Base-by-base conservation (phyloP, 345 rosid species). In the Boechera stricta region DNA sequence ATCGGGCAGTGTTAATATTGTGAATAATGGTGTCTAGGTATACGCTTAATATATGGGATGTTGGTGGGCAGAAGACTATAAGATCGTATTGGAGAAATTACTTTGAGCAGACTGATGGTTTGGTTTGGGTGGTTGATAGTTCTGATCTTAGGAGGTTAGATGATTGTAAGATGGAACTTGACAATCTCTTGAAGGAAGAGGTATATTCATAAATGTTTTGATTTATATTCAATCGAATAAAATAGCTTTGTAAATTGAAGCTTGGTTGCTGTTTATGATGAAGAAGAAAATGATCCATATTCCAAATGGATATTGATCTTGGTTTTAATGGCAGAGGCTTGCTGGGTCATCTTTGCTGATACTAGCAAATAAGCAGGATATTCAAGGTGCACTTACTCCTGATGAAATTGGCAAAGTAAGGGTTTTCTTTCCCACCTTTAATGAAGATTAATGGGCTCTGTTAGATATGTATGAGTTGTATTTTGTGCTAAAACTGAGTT, bases 101-200 rank as follows among this genome's bases (percentile, higher is more conserved):
- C 84, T 92, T 94, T 80, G 98, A 94, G 85, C 93, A 89, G 83
- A 94, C 97, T 48, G 98, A 95, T 88, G 99, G 99, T 45, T 82
- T 94, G 81, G 91, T 92, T 36, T 92, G 98, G 97, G 98, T 90
- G 13, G 99, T 92, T 10, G 97, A 92, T 80, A 90, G 98, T 81
- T 95, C 96, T 8, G 94, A 95, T 83, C 89, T 92, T 52, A 84
- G 98, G 79, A 88, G 98, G 77, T 75, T 94, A 64, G 92, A 90
- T 85, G 99, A 94, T 77, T 95, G 99, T 81, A 89, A 84, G 80
- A 80, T 87, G 90, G 97, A 95, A 57, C 92, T 92, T 72, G 88
- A 92, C 61, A 95, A 95, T 83, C 92, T 95, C 66, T 84, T 95
- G 69, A 95, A 92, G 76, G 99, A 95, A 89, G 97, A 92, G 96